phyloP scores from a whole-genome alignment of 306 rosid species.

The Canavalia gladiata region DNA sequence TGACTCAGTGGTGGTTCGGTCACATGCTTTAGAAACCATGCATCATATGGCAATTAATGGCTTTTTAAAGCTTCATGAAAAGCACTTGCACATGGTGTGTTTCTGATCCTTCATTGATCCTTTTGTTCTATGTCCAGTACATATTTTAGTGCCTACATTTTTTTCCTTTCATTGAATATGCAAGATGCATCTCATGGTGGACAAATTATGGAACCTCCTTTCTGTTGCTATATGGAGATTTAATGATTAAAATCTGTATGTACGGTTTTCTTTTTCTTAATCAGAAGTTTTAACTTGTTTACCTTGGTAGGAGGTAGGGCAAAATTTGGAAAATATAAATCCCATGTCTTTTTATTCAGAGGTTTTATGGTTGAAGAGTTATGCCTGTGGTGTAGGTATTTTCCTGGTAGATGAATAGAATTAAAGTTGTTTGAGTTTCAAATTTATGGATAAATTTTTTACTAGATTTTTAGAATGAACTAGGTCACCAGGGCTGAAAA shows the following conservation, averaged over 20 bases:
- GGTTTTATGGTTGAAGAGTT: slow-evolving; percentile 29
- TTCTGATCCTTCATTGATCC: slow-evolving; percentile 32
- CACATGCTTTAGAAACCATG: slow-evolving; percentile 86
- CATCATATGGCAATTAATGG: slow-evolving; percentile 70
- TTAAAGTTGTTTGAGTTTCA: slow-evolving; percentile 34
- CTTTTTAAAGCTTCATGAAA: slow-evolving; percentile 70
- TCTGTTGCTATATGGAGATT: slow-evolving; percentile 30
- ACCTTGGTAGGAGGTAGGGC: slow-evolving; percentile 12
- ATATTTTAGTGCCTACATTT: slow-evolving; percentile 20
- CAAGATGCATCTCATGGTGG: slow-evolving; percentile 34
- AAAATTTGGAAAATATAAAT: background rate
- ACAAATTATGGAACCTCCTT: slow-evolving; percentile 19
- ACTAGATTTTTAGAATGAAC: slow-evolving; percentile 32
- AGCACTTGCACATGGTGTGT: slow-evolving; percentile 78
- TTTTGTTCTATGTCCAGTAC: slow-evolving; percentile 18
- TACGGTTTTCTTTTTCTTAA: background rate
- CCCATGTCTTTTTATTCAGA: slow-evolving; percentile 5
- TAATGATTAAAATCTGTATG: slow-evolving; percentile 12
- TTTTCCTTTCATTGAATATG: slow-evolving; percentile 11
- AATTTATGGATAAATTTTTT: background rate
- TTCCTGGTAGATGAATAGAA: background rate
- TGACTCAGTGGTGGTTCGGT: slow-evolving; percentile 68
- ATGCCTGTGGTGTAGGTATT: slow-evolving; percentile 10
- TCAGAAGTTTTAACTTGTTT: slow-evolving; percentile 35
- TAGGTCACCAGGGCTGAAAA: slow-evolving; percentile 16